phyloP scores from a whole-genome alignment of 2,329 filamentous ascomycete species.

The Pyrenophora seminiperda region DNA sequence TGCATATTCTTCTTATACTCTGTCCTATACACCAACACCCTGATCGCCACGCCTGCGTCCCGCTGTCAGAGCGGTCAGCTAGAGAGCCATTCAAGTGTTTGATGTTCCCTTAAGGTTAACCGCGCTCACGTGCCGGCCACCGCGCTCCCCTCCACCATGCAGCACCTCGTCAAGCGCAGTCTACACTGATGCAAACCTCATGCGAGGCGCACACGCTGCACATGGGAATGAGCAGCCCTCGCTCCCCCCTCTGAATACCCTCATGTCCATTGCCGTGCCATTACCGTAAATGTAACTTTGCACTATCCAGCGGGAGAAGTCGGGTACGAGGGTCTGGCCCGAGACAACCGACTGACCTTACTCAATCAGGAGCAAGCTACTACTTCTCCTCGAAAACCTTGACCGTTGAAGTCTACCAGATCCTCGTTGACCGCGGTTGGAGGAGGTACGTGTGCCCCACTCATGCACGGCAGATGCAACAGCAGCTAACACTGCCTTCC shows the following conservation, averaged over 20 bases:
- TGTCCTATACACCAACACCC: slow-evolving; percentile 9
- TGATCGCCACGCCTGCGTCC: slow-evolving; percentile 29
- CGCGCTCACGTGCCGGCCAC: slow-evolving; percentile 30
- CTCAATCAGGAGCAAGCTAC: slow-evolving; percentile 70
- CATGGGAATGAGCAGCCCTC: not conserved
- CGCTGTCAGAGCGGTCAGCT: slow-evolving; percentile 18
- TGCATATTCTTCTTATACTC: slow-evolving; percentile 28
- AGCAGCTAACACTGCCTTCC: slow-evolving; percentile 11
- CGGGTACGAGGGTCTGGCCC: slow-evolving; percentile 10
- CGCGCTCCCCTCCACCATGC: slow-evolving; percentile 21
- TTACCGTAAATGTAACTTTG: not conserved
- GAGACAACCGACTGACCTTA: slow-evolving; percentile 28
- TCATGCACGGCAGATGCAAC: slow-evolving; percentile 5
- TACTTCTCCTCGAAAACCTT: slow-evolving; percentile 68
- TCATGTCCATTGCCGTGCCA: not conserved
- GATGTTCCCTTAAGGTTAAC: slow-evolving; percentile 39
- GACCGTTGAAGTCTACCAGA: slow-evolving; percentile 71
- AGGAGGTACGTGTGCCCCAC: slow-evolving; percentile 63
- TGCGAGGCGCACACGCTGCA: not conserved
- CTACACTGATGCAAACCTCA: slow-evolving; percentile 1
- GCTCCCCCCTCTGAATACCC: not conserved
- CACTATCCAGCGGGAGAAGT: slow-evolving; percentile 13
- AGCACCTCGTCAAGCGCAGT: slow-evolving; percentile 23
- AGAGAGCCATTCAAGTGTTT: slow-evolving; percentile 9
- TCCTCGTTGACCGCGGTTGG: slow-evolving; percentile 75